Evolutionary conservation across 345 rosid species (phyloP).

Genomic region (Lepidium africanum): DNA sequence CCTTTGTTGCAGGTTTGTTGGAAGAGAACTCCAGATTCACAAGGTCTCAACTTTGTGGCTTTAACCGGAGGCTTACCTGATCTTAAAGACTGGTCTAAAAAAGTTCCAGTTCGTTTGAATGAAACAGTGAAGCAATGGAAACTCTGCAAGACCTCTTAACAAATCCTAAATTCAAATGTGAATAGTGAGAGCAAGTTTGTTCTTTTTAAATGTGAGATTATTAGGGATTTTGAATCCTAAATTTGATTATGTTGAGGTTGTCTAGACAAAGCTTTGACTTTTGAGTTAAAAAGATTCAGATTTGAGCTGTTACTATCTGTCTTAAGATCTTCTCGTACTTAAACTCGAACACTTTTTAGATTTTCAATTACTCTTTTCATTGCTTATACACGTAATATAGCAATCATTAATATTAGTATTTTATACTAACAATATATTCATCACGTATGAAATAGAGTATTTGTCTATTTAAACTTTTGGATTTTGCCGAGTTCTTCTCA

Average conservation of each 20-base stretch:
- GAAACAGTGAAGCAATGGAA: slow-evolving; percentile 60
- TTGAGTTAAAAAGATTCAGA: neutral
- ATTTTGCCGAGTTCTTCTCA: no score
- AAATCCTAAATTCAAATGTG: neutral
- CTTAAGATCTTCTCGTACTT: neutral
- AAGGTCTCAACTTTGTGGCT: slow-evolving; percentile 59
- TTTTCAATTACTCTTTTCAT: neutral
- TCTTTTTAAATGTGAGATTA: no score
- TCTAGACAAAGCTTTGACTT: neutral
- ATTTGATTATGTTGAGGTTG: neutral
- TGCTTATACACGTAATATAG: no score
- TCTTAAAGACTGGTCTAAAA: slow-evolving; percentile 49
- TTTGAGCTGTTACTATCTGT: neutral
- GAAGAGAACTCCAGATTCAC: slow-evolving; percentile 50
- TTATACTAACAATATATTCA: no score
- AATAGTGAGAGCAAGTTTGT: neutral
- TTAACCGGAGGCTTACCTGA: slow-evolving; percentile 70
- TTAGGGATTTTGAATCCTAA: neutral
- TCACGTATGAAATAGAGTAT: no score
- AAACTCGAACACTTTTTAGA: neutral
- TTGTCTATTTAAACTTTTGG: no score
- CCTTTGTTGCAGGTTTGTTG: slow-evolving; percentile 41
- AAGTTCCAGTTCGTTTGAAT: slow-evolving; percentile 44
- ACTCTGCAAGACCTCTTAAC: slow-evolving; percentile 25
- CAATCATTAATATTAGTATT: no score